Percentiles rank a stretch among this genome's conserved stretches.
phyloP scores from a whole-genome alignment of 441 rosid genomes.

The Capsella rubella region DNA sequence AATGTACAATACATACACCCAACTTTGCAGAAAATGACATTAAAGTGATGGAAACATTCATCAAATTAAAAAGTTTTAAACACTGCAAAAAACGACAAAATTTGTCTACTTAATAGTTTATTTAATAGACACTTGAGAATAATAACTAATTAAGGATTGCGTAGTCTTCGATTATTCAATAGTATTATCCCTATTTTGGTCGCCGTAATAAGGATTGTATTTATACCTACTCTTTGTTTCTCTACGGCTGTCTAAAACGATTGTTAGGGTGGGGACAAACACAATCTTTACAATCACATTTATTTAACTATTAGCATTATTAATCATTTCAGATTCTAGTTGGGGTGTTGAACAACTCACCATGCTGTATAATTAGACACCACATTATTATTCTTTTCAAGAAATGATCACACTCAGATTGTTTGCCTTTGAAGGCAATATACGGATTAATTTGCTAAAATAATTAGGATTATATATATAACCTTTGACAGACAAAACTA shows the following conservation, averaged over 20 bases:
- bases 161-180: slow-evolving; percentile 13
- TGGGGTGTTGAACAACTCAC: slow-evolving; percentile 60
- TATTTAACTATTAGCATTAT: slow-evolving; percentile 11
- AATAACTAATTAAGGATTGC: not conserved
- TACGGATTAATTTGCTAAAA: slow-evolving; percentile 4
- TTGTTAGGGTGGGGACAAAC: slow-evolving; percentile 49
- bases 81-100: slow-evolving; percentile 37
- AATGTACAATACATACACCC: slow-evolving; percentile 42
- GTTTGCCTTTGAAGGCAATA: slow-evolving; percentile 32
- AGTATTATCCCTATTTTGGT: slow-evolving; percentile 29
- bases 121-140: slow-evolving; percentile 13
- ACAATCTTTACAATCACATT: slow-evolving; percentile 46
- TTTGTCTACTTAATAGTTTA: slow-evolving; percentile 10
- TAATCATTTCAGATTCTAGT: slow-evolving; percentile 36
- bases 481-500: slow-evolving; percentile 7
- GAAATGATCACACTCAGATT: slow-evolving; percentile 7
- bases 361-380: slow-evolving; percentile 39
- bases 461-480: slow-evolving; percentile 2
- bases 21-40: slow-evolving; percentile 40
- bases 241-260: slow-evolving; percentile 33
- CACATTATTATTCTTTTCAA: not conserved
- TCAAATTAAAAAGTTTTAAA: not conserved
- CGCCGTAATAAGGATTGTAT: slow-evolving; percentile 28
- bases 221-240: slow-evolving; percentile 5
- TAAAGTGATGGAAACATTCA: slow-evolving; percentile 32